Evolutionary conservation across 1,284 basidiomycete genomes (phyloP).

Genomic region (Apiotrichum montevideense): DNA sequence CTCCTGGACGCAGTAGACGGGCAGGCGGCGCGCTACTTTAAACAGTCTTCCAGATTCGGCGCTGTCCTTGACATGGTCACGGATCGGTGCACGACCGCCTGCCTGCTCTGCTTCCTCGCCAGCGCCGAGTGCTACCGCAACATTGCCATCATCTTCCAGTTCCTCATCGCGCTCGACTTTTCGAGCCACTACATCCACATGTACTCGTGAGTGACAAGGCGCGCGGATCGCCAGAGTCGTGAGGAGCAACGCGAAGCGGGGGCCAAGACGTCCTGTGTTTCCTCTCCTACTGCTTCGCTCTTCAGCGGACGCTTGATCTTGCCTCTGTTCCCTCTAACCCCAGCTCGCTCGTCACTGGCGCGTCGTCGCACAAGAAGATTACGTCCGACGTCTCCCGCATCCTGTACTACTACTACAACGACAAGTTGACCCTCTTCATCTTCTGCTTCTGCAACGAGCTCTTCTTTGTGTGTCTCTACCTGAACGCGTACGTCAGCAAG

Average conservation of each 20-base stretch:
- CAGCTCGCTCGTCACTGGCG: constrained; percentile 89
- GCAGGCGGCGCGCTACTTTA: constrained; percentile 79
- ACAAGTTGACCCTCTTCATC: constrained; percentile 77
- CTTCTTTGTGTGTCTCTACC: constrained; percentile 93
- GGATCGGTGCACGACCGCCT: constrained; percentile 95
- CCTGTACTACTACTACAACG: constrained; percentile 88
- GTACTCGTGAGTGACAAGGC: constrained; percentile 71
- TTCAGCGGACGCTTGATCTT: background rate
- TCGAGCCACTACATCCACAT: constrained; percentile 99
- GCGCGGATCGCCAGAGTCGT: no score
- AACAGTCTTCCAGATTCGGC: constrained; percentile 95
- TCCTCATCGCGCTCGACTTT: constrained; percentile 95
- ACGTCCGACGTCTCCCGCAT: constrained; percentile 87
- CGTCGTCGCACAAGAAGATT: constrained; percentile 85
- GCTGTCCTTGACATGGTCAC: constrained; percentile 99
- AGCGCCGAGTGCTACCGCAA: constrained; percentile 66
- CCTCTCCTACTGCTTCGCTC: no score
- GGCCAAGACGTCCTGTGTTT: no score
- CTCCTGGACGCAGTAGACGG: constrained; percentile 95
- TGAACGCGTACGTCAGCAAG: constrained; percentile 74
- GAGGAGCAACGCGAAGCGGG: no score
- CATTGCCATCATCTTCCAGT: constrained; percentile 81
- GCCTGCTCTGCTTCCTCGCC: constrained; percentile 87
- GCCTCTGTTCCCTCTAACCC: background rate
- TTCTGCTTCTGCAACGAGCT: constrained; percentile 97